Base-by-base conservation (phyloP, 805 yeast species). In the Candida sanyiensis region DNA sequence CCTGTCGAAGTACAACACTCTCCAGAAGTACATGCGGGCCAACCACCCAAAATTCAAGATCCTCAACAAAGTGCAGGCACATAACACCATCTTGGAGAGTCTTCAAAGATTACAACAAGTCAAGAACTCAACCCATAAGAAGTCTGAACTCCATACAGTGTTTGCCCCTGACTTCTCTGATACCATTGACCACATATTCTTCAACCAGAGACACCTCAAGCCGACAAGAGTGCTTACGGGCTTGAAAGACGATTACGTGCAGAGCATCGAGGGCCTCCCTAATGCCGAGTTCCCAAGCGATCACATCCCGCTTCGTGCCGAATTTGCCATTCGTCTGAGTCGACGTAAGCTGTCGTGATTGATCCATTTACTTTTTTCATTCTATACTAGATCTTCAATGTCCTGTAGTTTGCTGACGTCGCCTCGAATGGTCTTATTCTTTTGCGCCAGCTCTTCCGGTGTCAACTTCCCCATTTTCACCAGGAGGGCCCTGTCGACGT, bases 121-220 rank as follows among this genome's bases (percentile, higher is more conserved):
- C 19, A 37, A 37, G 28, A 34, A 37, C 4, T 25, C 30, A 9
- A 26, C 33, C 6, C 17, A 22, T 16, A 22, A 40, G 13, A 39
- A 47, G 13, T 39, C 43, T 4, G 46, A 47, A 10, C 35, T 53
- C 16, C 46, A 50, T 44, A 70, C 77, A 1, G 72, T 75, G 26
- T 74, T 66, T 46, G 71, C 81, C 0, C 66, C 65, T 6, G 66
- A 71, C 39, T 58, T 72, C 39, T 69, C 69, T 33, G 73, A 72
- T 8, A 67, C 75, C 2, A 73, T 77, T 33, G 83, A 77, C 51
- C 77, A 76, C 48, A 70, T 77, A 6, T 76, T 80, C 77, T 72
- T 61, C 47, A 69, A 70, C 39, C 55, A 58, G 12, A 46, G 56
- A 9, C 67, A 64, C 32, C 53, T 76, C 18, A 51, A 57, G 32